Percentiles rank a stretch among this genome's conserved stretches.
Evolutionary conservation across 2,329 filamentous ascomycete genomes (phyloP).

Genomic region (Rosellinia necatrix): DNA sequence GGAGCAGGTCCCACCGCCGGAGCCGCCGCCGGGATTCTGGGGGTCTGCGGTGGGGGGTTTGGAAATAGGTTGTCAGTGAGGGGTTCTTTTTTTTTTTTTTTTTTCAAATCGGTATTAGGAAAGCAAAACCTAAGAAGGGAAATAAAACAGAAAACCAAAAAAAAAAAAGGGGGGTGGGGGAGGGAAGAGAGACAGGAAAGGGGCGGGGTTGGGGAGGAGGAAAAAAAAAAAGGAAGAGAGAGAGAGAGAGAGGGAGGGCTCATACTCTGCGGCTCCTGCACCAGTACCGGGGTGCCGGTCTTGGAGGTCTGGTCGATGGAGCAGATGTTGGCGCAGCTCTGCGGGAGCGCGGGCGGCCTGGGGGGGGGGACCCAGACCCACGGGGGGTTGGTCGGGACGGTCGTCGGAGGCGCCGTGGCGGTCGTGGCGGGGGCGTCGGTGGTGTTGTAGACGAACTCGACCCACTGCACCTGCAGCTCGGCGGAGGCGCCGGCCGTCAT

Average conservation of each 20-base stretch:
- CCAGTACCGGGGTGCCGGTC: constrained; percentile 44
- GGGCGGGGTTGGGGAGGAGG: too few species aligned
- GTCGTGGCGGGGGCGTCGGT: constrained; percentile 38
- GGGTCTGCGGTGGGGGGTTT: constrained; percentile 14
- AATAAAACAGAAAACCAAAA: background rate
- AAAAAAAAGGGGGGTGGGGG: background rate
- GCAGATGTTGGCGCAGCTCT: constrained; percentile 42
- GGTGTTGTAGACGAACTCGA: constrained; percentile 53
- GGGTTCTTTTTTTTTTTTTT: too few species aligned
- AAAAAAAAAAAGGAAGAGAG: background rate
- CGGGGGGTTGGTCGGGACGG: background rate
- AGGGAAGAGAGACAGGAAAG: background rate
- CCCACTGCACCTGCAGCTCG: constrained; percentile 57
- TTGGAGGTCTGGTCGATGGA: constrained; percentile 46
- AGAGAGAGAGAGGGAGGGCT: background rate
- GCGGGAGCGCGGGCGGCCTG: background rate
- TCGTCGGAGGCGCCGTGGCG: constrained; percentile 46
- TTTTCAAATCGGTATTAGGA: too few species aligned
- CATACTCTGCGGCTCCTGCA: constrained; percentile 22
- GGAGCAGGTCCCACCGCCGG: constrained; percentile 25
- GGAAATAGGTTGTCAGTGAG: too few species aligned
- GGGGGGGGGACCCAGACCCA: too few species aligned
- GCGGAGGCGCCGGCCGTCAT: constrained; percentile 46
- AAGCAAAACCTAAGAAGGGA: background rate
- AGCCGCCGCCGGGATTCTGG: constrained; percentile 12